phyloP scores from a whole-genome alignment of 305 asterid genomes.

The Ajuga reptans region DNA sequence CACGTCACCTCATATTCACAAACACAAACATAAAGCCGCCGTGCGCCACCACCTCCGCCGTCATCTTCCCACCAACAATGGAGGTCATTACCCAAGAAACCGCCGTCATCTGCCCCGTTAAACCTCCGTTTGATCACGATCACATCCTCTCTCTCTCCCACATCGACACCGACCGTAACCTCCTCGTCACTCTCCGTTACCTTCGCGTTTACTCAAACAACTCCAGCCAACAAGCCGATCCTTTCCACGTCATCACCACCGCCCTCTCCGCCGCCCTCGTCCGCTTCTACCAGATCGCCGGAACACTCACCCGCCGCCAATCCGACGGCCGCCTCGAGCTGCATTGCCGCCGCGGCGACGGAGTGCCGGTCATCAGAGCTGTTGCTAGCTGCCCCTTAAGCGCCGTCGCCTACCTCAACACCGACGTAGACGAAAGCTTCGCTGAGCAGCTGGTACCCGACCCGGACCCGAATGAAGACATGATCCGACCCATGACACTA shows the following conservation, averaged over 20 bases:
- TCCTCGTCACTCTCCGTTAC: conserved; percentile 66
- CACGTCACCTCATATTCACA: conserved; percentile 26
- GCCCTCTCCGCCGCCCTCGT: conserved; percentile 58
- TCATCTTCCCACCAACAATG: conserved; percentile 28
- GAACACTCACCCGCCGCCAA: conserved; percentile 38
- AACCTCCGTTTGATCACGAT: conserved; percentile 33
- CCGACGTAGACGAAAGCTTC: conserved; percentile 25
- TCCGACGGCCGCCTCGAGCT: conserved; percentile 56
- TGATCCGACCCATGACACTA: conserved; percentile 40
- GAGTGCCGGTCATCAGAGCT: conserved; percentile 44
- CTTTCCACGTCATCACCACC: conserved; percentile 57
- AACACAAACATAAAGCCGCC: not conserved
- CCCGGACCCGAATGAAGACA: conserved; percentile 32
- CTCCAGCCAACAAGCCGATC: conserved; percentile 30
- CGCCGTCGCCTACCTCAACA: conserved; percentile 31
- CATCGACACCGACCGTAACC: conserved; percentile 71
- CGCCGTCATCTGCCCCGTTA: conserved; percentile 35
- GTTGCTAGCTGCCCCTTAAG: conserved; percentile 26
- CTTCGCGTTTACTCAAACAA: conserved; percentile 49
- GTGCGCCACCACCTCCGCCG: not conserved
- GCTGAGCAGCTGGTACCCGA: conserved; percentile 45
- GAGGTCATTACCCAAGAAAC: conserved; percentile 36
- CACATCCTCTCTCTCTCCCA: conserved; percentile 69
- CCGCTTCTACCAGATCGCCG: conserved; percentile 51
- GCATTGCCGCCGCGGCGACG: conserved; percentile 43